A percentile compares a stretch with the other conserved stretches of the same genome.
Conservation (phyloP, 176 grass and related monocot species). For the Ensete glaucum region DNA sequence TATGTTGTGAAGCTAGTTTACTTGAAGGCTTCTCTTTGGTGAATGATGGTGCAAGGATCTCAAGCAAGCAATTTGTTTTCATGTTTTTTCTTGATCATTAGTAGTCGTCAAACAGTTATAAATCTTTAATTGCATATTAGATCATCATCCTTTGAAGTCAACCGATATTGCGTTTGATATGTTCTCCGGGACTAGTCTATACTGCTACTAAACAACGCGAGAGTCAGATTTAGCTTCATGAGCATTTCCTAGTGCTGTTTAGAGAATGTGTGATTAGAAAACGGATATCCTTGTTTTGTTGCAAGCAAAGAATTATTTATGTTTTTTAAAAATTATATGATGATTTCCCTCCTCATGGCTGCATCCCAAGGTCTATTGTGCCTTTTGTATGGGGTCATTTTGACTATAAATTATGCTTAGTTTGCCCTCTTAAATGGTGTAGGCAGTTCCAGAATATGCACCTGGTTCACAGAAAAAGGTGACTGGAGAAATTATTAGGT, state of each 20-base stretch:
- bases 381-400: neutral
- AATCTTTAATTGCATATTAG: too few species aligned
- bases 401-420: neutral
- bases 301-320: too few species aligned
- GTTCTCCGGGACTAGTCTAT: neutral
- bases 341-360: neutral
- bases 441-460: constrained; percentile 62
- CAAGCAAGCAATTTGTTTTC: too few species aligned
- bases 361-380: neutral
- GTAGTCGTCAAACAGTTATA: too few species aligned
- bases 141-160: neutral
- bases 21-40: too few species aligned
- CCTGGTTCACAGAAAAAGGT: constrained; percentile 88
- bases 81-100: too few species aligned
- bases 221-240: neutral
- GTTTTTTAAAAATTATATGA: too few species aligned
- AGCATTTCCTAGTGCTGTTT: neutral
- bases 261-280: neutral
- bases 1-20: too few species aligned
- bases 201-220: neutral
- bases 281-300: too few species aligned
- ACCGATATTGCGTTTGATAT: neutral
- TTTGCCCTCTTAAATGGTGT: constrained; percentile 13
- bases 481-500: constrained; percentile 81
- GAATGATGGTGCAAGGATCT: too few species aligned